Percentiles rank a stretch among this genome's conserved stretches.
These are phyloP conservation scores for Talaromyces ruber DNA, from an alignment of 495 filamentous ascomycete species.

Conservation along the genomic window DNA sequence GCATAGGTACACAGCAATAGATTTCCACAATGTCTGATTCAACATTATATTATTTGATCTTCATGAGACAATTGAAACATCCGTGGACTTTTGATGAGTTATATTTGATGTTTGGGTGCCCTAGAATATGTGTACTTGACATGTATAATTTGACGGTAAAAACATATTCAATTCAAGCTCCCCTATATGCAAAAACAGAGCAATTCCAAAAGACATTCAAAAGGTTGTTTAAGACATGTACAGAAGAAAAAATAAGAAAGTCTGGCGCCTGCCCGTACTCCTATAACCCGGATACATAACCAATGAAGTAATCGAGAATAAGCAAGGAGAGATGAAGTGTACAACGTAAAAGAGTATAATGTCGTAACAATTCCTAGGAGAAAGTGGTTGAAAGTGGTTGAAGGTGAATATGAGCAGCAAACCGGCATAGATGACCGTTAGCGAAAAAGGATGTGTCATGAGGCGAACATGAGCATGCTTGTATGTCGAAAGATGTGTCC, in stretches of 20 bases:
- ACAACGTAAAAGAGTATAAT: background rate
- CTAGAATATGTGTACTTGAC: no score
- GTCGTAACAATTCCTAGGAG: background rate
- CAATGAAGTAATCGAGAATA: background rate
- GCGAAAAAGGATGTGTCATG: background rate
- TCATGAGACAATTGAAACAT: no score
- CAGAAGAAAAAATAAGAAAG: background rate
- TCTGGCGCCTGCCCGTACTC: background rate
- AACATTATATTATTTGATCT: no score
- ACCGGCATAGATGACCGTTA: background rate
- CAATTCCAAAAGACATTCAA: background rate
- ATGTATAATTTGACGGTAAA: background rate
- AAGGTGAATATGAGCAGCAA: background rate
- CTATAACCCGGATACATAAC: background rate
- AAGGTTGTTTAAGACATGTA: background rate
- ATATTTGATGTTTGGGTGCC: no score
- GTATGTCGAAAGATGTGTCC: background rate
- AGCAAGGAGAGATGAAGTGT: background rate
- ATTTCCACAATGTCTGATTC: no score
- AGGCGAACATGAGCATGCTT: no score
- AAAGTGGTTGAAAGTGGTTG: background rate
- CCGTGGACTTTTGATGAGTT: no score
- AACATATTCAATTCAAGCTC: background rate
- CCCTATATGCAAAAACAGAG: background rate
- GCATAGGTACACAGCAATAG: background rate